These are phyloP conservation scores for Gymnopilus junonius DNA, from an alignment of 768 basidiomycete species.

Conservation along the genomic window DNA sequence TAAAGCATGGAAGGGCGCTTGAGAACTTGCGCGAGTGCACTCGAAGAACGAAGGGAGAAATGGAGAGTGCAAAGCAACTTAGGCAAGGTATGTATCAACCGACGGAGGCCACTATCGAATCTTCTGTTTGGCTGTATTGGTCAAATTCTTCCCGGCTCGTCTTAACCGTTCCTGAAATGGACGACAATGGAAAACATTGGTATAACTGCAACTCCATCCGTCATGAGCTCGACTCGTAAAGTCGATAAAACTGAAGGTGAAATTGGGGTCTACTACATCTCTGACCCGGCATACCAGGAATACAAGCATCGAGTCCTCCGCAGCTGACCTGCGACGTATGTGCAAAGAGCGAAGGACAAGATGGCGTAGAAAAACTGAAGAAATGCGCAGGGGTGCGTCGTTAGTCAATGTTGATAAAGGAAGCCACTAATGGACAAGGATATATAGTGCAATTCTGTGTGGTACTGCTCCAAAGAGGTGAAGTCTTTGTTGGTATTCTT, in stretches of 20 bases:
- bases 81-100: no score
- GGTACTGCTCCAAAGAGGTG: background rate
- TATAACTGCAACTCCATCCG: background rate
- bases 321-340: background rate
- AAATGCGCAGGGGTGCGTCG: background rate
- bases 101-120: no score
- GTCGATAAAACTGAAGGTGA: background rate
- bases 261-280: background rate
- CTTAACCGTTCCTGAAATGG: no score
- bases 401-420: background rate
- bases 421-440: background rate
- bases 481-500: background rate
- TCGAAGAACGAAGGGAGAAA: no score
- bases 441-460: background rate
- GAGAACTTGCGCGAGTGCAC: no score
- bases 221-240: background rate
- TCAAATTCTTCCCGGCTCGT: no score
- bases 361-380: background rate
- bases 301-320: background rate
- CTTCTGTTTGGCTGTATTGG: no score
- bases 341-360: background rate
- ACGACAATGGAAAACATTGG: no score
- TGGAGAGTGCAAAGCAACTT: no score
- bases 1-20: no score
- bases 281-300: background rate